Percentiles rank a stretch among this genome's conserved stretches.
Evolutionary conservation across 257 asterid species (phyloP).

Genomic region (Nicotiana undulata): DNA sequence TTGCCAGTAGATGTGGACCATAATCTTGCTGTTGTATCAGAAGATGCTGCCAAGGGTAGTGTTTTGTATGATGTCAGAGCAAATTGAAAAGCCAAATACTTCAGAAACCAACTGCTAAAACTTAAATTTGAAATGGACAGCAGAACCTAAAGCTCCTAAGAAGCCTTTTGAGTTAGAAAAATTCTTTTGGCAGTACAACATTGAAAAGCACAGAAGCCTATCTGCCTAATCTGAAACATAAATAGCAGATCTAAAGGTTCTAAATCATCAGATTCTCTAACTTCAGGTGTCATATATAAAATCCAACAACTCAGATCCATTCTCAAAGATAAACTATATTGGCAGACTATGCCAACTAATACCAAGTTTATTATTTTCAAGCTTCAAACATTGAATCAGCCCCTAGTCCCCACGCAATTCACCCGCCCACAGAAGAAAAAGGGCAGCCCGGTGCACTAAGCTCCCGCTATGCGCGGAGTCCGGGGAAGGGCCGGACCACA

Average conservation of each 20-base stretch:
- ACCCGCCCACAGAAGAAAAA: neutral
- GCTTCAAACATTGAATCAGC: neutral
- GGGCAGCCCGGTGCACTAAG: no score
- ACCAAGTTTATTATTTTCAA: neutral
- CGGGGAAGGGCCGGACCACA: no score
- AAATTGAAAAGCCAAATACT: neutral
- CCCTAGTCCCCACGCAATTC: neutral
- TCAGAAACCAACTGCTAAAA: neutral
- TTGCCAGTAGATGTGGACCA: slow-evolving; percentile 82
- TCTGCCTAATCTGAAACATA: neutral
- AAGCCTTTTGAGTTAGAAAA: neutral
- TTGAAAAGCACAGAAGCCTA: neutral
- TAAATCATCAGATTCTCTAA: neutral
- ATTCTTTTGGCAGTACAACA: neutral
- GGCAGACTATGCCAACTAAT: neutral
- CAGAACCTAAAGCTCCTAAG: neutral
- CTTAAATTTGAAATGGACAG: neutral
- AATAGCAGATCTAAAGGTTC: neutral
- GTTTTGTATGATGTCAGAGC: neutral
- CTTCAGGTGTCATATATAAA: neutral
- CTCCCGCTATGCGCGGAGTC: no score
- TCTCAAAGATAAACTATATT: neutral
- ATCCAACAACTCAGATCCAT: neutral
- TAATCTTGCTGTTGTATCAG: slow-evolving; percentile 83
- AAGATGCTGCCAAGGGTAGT: slow-evolving; percentile 57